Evolutionary conservation across 306 rosid genomes (phyloP).

Genomic region (Malus fusca): DNA sequence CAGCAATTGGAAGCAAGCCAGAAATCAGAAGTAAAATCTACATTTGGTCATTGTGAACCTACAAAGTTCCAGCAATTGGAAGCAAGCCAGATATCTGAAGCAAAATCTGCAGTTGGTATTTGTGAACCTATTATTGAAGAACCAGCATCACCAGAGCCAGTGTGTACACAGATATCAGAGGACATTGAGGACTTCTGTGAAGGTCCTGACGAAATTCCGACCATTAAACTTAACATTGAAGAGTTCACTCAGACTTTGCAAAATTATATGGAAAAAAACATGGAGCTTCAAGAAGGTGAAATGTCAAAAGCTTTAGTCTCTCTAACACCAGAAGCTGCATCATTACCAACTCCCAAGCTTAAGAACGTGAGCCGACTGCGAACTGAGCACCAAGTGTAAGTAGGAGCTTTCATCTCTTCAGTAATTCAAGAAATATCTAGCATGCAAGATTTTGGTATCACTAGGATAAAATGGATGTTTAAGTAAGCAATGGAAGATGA

Average conservation of each 20-base stretch:
- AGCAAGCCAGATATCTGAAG: constrained; percentile 26
- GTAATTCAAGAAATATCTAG: constrained; percentile 9
- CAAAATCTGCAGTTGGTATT: constrained; percentile 23
- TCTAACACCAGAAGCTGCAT: constrained; percentile 65
- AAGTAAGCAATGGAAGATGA: not conserved
- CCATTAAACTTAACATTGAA: constrained; percentile 66
- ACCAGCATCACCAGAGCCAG: constrained; percentile 90
- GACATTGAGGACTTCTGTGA: constrained; percentile 77
- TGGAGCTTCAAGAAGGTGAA: constrained; percentile 84
- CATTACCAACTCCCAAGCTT: constrained; percentile 80
- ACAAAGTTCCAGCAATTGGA: constrained; percentile 35
- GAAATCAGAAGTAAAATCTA: constrained; percentile 29
- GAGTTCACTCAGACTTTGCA: constrained; percentile 79
- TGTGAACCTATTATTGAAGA: constrained; percentile 95
- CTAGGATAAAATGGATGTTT: not conserved
- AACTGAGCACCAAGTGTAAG: constrained; percentile 98
- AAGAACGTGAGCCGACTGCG: constrained; percentile 81
- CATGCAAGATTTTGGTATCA: not conserved
- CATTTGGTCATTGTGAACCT: constrained; percentile 50
- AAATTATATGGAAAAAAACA: constrained; percentile 71
- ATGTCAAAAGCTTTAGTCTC: constrained; percentile 91
- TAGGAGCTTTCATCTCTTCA: constrained; percentile 17
- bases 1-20: constrained; percentile 39
- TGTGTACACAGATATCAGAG: constrained; percentile 34
- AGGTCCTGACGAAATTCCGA: constrained; percentile 75